Conservation (phyloP, 345 rosid species). For the Salix exigua region DNA sequence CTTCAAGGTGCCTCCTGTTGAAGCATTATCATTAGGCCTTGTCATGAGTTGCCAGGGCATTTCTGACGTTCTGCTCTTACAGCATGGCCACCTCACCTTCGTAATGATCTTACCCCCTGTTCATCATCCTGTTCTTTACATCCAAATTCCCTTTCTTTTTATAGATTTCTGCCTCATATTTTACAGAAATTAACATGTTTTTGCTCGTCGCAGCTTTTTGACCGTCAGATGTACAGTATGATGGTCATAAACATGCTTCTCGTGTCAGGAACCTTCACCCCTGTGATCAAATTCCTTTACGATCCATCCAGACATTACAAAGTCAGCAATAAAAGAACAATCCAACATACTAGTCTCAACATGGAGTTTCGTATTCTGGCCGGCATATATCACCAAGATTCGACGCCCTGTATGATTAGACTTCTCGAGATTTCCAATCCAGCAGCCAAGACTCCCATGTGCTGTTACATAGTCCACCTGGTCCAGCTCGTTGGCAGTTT, state of each 20-base stretch:
- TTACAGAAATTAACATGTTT: not conserved
- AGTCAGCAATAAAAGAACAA: not conserved
- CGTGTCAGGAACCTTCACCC: constrained; percentile 9
- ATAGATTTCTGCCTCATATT: not conserved
- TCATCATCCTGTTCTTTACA: not conserved
- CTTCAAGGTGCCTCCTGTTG: constrained; percentile 41
- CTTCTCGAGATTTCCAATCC: constrained; percentile 13
- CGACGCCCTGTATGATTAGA: constrained; percentile 4
- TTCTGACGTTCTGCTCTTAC: constrained; percentile 27
- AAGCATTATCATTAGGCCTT: constrained; percentile 41
- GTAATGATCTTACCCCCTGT: not conserved
- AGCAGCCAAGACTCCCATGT: constrained; percentile 10
- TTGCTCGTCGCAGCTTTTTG: constrained; percentile 15
- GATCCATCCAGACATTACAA: constrained; percentile 9
- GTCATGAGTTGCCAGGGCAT: constrained; percentile 49
- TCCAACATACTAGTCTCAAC: not conserved
- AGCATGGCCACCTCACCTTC: not conserved
- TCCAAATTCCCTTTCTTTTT: not conserved
- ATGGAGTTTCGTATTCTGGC: constrained; percentile 11
- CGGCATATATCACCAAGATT: constrained; percentile 17
- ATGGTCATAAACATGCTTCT: constrained; percentile 10
- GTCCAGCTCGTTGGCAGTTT: constrained; percentile 14
- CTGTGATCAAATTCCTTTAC: constrained; percentile 12
- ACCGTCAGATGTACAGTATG: constrained; percentile 12
- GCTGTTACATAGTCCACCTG: constrained; percentile 16